Base-by-base conservation (phyloP, 2,329 filamentous ascomycete species). In the Eutypa lata region DNA sequence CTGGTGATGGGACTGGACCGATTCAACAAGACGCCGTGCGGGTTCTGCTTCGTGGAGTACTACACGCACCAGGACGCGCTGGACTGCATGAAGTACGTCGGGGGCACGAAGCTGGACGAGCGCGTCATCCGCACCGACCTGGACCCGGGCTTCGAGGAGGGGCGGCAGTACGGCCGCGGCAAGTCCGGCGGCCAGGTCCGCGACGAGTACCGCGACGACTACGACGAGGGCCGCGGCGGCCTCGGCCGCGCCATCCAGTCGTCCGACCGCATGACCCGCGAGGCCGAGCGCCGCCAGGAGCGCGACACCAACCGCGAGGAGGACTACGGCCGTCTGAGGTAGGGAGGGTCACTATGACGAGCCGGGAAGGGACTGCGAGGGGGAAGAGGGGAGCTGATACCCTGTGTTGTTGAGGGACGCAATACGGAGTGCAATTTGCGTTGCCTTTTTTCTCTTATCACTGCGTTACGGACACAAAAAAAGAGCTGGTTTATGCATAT, bases 41-140 rank as follows among this genome's bases (percentile, higher is more conserved):
- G 94, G 40, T 99, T 99, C 80, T 99, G 94, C 79, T 99, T 99
- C 68, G 94, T 99, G 66, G 94, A 99, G 75, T 99, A 99, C 76
- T 97, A 97, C 77, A 97, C 88, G 28, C 94, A 97, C 71, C 88
- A 96, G 68, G 94, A 99, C 71, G 94, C 94, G 8, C 81, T 99
- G 48, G 94, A 99, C 71, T 97, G 93, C 74, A 87, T 99, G 86
- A 99, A 97, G 75, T 99, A 97, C 71, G 88, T 99, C 65, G 94
- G 94, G 52, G 94, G 94, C 53, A 99, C 94, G 35, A 99, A 99
- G 77, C 83, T 99, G 45, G 94, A 99, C 71, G 94, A 99, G 79
- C 87, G 94, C 63, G 88, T 99, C 68, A 97, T 99, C 68, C 83
- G 94, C 55, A 96, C 93, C 22, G 94, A 99, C 75, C 73, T 97